Evolutionary conservation across 2,329 filamentous ascomycete genomes (phyloP).

Genomic region (Phaeosphaeriaceae sp.): DNA sequence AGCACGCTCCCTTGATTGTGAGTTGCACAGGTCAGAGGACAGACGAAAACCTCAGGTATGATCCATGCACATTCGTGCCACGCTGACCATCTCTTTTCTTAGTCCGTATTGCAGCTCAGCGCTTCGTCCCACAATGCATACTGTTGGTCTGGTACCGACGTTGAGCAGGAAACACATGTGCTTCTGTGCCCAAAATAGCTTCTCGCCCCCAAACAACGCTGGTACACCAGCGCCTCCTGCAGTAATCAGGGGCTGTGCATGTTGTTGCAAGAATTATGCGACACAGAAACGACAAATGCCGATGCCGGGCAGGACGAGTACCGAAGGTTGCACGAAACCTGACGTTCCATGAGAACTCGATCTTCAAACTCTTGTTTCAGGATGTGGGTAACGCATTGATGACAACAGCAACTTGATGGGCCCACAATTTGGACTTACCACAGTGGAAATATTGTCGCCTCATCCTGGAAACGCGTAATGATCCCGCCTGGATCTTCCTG

Average conservation of each 20-base stretch:
- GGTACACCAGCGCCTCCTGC: conserved; percentile 1
- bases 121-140: conserved; percentile 20
- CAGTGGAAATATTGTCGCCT: neutral
- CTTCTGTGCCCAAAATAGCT: conserved; percentile 12
- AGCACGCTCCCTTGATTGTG: neutral
- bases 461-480: neutral
- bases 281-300: conserved; percentile 13
- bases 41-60: conserved; percentile 1
- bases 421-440: neutral
- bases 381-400: conserved; percentile 12
- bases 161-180: conserved; percentile 8
- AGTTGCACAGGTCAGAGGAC: neutral
- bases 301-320: conserved; percentile 15
- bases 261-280: conserved; percentile 7
- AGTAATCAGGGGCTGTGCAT: conserved; percentile 2
- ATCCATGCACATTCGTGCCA: conserved; percentile 18
- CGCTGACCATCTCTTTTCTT: conserved; percentile 21
- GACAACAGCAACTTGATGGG: neutral
- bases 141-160: conserved; percentile 17
- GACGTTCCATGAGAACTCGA: conserved; percentile 24
- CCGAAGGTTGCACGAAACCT: conserved; percentile 32
- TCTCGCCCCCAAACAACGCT: conserved; percentile 1
- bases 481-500: neutral
- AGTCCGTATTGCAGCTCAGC: conserved; percentile 10
- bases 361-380: conserved; percentile 29